These are phyloP conservation scores for Coniferiporia weirii DNA, from an alignment of 1,284 basidiomycete species.

Conservation along the genomic window DNA sequence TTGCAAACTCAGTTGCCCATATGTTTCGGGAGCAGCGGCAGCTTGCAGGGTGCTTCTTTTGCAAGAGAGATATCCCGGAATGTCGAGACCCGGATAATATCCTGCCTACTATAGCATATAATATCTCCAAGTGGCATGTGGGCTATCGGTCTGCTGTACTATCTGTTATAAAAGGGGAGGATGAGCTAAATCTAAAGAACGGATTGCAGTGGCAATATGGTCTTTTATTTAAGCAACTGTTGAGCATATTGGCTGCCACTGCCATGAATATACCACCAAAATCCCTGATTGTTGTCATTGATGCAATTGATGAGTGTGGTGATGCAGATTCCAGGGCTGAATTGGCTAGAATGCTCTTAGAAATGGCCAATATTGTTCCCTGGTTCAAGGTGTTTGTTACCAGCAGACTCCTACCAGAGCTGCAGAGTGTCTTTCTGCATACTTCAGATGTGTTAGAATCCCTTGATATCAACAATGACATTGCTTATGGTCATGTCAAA, in stretches of 20 bases:
- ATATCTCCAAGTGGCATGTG: not conserved
- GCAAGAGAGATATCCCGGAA: not conserved
- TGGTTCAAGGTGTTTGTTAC: conserved; percentile 5
- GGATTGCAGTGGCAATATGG: not conserved
- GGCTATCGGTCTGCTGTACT: not conserved
- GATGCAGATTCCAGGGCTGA: not conserved
- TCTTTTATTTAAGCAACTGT: not conserved
- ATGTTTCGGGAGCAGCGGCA: conserved; percentile 25
- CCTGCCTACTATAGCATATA: conserved; percentile 2
- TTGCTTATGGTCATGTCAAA: not conserved
- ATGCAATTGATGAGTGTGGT: conserved; percentile 5
- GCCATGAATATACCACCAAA: not conserved
- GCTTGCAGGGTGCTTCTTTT: conserved; percentile 24
- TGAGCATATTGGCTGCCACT: not conserved
- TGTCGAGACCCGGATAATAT: not conserved
- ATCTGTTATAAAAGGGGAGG: not conserved
- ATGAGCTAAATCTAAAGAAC: not conserved
- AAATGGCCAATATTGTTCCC: not conserved
- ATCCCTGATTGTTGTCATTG: conserved; percentile 6
- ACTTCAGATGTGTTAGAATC: not conserved
- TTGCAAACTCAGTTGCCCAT: conserved; percentile 28
- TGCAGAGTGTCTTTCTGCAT: not conserved
- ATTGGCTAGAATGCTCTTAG: not conserved
- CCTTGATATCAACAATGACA: not conserved
- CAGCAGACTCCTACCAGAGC: not conserved